phyloP scores from a whole-genome alignment of 352 stramenopile genomes.

The Globisporangium acanthophoron region DNA sequence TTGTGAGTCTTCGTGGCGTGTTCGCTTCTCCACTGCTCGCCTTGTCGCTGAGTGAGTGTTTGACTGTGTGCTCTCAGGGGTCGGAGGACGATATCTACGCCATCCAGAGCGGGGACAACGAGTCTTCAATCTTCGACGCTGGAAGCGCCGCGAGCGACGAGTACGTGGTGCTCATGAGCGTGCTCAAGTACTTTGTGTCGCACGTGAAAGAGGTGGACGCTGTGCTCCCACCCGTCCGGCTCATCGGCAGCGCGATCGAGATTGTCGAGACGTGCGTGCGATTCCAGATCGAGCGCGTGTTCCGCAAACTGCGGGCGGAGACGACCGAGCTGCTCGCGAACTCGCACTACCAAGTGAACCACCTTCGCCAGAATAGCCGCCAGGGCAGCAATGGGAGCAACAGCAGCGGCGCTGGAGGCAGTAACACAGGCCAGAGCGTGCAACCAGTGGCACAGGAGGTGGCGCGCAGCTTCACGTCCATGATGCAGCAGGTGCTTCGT shows the following conservation, averaged over 20 bases:
- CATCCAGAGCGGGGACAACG: conserved; percentile 18
- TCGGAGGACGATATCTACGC: conserved; percentile 39
- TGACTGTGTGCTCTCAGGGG: conserved; percentile 22
- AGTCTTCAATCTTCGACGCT: conserved; percentile 15
- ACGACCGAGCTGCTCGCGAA: conserved; percentile 55
- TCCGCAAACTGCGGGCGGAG: conserved; percentile 50
- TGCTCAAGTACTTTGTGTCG: conserved; percentile 71
- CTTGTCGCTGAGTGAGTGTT: background rate
- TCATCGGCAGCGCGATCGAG: conserved; percentile 39
- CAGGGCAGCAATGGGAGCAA: conserved; percentile 5
- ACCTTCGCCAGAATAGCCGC: conserved; percentile 22
- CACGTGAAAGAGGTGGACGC: conserved; percentile 51
- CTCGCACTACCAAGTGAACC: conserved; percentile 42
- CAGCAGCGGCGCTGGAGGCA: conserved; percentile 3
- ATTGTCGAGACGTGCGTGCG: conserved; percentile 63
- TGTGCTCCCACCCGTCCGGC: conserved; percentile 47
- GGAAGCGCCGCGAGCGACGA: conserved; percentile 30
- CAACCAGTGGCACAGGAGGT: conserved; percentile 49
- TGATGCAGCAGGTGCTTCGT: conserved; percentile 73
- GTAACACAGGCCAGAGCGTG: conserved; percentile 26
- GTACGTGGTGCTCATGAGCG: conserved; percentile 80
- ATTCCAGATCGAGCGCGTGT: conserved; percentile 75
- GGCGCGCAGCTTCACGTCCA: conserved; percentile 51
- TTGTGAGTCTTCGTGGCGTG: conserved; percentile 25
- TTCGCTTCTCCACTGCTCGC: background rate